Base-by-base conservation (phyloP, 2,329 filamentous ascomycete genomes). In the Sclerotinia spermophila region DNA sequence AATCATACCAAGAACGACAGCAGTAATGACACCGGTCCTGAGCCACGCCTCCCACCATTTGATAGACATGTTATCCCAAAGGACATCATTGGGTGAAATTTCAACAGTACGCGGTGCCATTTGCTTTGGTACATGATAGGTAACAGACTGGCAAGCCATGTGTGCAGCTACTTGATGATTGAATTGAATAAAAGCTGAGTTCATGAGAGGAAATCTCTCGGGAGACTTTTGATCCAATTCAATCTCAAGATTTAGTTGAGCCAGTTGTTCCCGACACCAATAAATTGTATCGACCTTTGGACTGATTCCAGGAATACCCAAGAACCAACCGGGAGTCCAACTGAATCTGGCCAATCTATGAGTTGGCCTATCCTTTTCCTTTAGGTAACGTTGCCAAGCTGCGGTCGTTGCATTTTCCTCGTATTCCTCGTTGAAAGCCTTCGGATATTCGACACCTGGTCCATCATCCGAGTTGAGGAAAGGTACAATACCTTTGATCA, bases 51-150 rank as follows among this genome's bases (percentile, higher is more conserved):
- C 90, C 94, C 94, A 98, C 95, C 96, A 98, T 69, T 87, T 89
- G 76, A 97, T 91, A 0, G 93, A 94, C 90, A 99, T 95, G 78
- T 99, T 99, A 74, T 96, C 93, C 96, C 96, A 99, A 55, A 96
- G 86, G 13, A 99, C 93, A 79, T 98, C 94, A 58, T 90, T 90
- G 0, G 96, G 96, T 10, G 94, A 93, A 61, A 99, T 94, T 79
- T 99, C 96, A n/a, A 97, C 92, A 55, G 92, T 87, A 40, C 96
- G 89, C 0, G 96, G 96, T 1, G 93, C 87, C 96, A 99, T 99
- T 60, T 97, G 92, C 76, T 92, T 92, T 1, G 96, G 96, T 1
- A 97, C 81, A 77, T 99, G 96, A 79, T 98, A 94, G 53, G 92
- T 94, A 60, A 96, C 86, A 62, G 93, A 90, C 79, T 99, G 96